Conservation (phyloP, 2,329 filamentous ascomycete species). For the Hymenoscyphus fructigenus region DNA sequence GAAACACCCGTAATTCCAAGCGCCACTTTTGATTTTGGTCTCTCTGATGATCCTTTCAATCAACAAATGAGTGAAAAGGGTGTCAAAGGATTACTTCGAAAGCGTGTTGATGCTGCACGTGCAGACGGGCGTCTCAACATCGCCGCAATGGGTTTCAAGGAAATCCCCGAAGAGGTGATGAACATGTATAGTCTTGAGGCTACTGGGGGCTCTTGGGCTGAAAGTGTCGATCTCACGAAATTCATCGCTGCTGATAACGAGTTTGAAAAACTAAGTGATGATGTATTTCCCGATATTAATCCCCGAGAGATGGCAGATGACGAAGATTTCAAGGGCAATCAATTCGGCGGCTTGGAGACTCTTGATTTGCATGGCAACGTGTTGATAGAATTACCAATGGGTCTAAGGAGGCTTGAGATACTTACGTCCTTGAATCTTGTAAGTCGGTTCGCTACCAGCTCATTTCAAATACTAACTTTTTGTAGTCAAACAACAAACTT, state of each 20-base stretch:
- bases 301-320: constrained; percentile 56
- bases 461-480: constrained; percentile 8
- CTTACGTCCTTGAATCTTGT: constrained; percentile 83
- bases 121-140: constrained; percentile 84
- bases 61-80: constrained; percentile 56
- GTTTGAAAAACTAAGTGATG: constrained; percentile 69
- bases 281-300: constrained; percentile 73
- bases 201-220: constrained; percentile 77
- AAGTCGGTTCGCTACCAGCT: constrained; percentile 36
- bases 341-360: constrained; percentile 79
- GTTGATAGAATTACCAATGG: constrained; percentile 69
- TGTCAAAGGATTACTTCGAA: constrained; percentile 66
- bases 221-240: constrained; percentile 82
- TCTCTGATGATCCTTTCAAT: constrained; percentile 69
- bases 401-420: constrained; percentile 68
- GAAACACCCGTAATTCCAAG: constrained; percentile 47
- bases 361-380: constrained; percentile 86
- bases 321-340: constrained; percentile 66
- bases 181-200: constrained; percentile 85
- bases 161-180: constrained; percentile 79
- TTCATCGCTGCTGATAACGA: constrained; percentile 91
- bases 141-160: constrained; percentile 74
- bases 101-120: constrained; percentile 70
- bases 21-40: constrained; percentile 58
- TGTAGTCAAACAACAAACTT: constrained; percentile 76